phyloP scores from a whole-genome alignment of 2,329 filamentous ascomycete species.

The Trichoderma sp. region DNA sequence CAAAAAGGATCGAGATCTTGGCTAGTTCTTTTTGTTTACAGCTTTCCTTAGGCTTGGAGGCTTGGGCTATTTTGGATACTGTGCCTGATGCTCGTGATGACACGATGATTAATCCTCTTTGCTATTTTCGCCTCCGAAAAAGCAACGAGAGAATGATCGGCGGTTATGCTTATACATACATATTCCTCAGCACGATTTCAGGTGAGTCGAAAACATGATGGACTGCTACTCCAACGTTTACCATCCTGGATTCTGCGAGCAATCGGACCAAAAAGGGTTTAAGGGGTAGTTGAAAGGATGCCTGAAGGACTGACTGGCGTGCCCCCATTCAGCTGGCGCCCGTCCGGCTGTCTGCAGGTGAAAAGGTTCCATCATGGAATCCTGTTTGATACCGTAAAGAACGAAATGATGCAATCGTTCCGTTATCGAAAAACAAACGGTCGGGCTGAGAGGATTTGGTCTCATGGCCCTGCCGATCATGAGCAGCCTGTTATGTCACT shows the following conservation, averaged over 20 bases:
- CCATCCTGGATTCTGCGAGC: neutral
- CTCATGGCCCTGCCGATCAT: neutral
- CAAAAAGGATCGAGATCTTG: constrained; percentile 13
- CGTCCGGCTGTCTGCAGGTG: neutral
- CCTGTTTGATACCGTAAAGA: neutral
- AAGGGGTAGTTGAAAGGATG: neutral
- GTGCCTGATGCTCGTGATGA: constrained; percentile 7
- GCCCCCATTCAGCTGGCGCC: neutral
- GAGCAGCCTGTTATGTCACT: neutral
- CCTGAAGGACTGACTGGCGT: neutral
- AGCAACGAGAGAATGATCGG: neutral
- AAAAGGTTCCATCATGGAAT: neutral
- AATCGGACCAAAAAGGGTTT: neutral
- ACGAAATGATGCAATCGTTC: neutral
- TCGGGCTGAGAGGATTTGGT: neutral
- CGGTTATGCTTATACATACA: neutral
- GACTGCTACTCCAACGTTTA: neutral
- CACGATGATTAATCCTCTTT: constrained; percentile 11
- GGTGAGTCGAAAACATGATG: neutral
- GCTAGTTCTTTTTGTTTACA: neutral
- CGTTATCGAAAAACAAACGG: neutral
- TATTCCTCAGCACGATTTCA: neutral
- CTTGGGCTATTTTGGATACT: neutral
- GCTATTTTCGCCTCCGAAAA: neutral
- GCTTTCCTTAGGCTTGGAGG: neutral